phyloP scores from a whole-genome alignment of 225 moss, liverwort and hornwort species.

The Pseudisothecium myosuroides region DNA sequence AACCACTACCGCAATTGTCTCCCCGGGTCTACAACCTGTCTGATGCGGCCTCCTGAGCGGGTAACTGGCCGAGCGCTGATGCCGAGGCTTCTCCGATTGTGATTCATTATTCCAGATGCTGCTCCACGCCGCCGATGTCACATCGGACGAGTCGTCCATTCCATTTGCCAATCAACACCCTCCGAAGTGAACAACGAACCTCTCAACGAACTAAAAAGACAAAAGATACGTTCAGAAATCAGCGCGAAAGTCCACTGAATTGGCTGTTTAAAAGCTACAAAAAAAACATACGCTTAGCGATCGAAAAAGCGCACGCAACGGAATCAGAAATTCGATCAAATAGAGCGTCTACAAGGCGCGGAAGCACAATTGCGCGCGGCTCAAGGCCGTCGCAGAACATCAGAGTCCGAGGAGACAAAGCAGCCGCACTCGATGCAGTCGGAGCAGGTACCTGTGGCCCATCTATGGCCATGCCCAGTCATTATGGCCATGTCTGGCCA shows the following conservation, averaged over 20 bases:
- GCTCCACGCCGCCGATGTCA: neutral
- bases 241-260: neutral
- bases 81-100: constrained; percentile 1
- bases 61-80: constrained; percentile 11
- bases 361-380: neutral
- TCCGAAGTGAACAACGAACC: neutral
- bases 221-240: neutral
- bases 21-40: neutral
- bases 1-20: neutral
- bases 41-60: constrained; percentile 20
- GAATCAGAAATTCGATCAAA: neutral
- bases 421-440: constrained; percentile 13
- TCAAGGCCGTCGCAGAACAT: neutral
- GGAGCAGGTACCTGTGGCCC: constrained; percentile 3
- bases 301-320: neutral
- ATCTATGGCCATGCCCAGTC: neutral
- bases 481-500: neutral
- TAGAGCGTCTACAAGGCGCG: too few species aligned
- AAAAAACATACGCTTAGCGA: neutral
- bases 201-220: neutral
- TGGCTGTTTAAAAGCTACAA: neutral
- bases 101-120: neutral
- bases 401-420: neutral
- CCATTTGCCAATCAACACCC: constrained; percentile 24
- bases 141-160: constrained; percentile 23